Conservation (phyloP, 805 yeast species). For the Hanseniaspora valbyensis region DNA sequence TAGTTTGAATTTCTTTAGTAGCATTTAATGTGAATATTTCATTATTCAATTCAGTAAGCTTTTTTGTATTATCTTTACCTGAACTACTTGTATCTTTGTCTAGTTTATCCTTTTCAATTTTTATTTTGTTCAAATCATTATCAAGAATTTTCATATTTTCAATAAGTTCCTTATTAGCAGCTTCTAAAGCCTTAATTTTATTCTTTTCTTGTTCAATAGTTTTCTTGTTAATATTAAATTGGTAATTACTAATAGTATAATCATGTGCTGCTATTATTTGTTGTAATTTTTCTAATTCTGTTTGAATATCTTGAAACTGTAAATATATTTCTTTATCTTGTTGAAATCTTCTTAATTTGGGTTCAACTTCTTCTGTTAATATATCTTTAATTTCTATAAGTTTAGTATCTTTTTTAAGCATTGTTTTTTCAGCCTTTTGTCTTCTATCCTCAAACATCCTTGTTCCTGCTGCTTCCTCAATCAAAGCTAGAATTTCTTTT, state of each 20-base stretch:
- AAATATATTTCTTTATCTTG: constrained; percentile 70
- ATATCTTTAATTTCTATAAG: constrained; percentile 63
- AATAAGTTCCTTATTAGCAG: constrained; percentile 35
- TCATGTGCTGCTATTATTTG: constrained; percentile 71
- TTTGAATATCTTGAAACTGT: constrained; percentile 76
- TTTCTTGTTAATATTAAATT: constrained; percentile 27
- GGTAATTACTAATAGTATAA: constrained; percentile 33
- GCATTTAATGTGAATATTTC: constrained; percentile 60
- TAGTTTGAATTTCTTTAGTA: constrained; percentile 43
- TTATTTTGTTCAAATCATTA: constrained; percentile 48
- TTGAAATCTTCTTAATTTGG: constrained; percentile 70
- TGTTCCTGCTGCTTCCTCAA: constrained; percentile 98
- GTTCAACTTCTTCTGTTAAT: constrained; percentile 80
- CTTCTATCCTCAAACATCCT: constrained; percentile 88
- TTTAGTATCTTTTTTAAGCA: constrained; percentile 82
- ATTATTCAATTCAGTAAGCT: constrained; percentile 48
- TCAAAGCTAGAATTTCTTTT: constrained; percentile 71
- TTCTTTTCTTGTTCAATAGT: constrained; percentile 36
- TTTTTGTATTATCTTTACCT: constrained; percentile 46
- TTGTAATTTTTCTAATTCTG: constrained; percentile 64
- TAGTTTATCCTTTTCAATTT: constrained; percentile 37
- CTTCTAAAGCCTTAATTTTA: constrained; percentile 34
- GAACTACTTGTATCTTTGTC: constrained; percentile 53
- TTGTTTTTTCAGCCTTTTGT: constrained; percentile 81
- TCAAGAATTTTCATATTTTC: constrained; percentile 48